A percentile compares a stretch with the other conserved stretches of the same genome.
Evolutionary conservation across 805 yeast genomes (phyloP).

Genomic region (Scheffersomyces spartinae): DNA sequence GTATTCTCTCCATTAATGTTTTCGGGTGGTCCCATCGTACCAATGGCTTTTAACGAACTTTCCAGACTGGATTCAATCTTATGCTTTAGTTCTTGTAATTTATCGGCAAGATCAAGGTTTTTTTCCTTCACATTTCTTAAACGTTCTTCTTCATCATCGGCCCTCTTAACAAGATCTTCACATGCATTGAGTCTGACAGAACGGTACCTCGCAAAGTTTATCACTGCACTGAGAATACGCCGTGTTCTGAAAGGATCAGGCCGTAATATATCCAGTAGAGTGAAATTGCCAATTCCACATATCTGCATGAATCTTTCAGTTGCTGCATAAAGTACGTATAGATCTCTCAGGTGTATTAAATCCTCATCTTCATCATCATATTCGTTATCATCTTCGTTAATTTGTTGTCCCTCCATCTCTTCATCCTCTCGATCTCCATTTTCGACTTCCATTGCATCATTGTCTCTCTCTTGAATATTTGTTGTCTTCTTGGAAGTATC

Average conservation of each 20-base stretch:
- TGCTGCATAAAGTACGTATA: too few species aligned
- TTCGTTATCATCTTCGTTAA: constrained; percentile 17
- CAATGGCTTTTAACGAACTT: too few species aligned
- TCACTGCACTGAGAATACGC: constrained; percentile 29
- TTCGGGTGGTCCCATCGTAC: constrained; percentile 2
- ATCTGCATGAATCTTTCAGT: constrained; percentile 23
- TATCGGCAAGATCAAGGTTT: constrained; percentile 5
- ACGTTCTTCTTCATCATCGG: constrained; percentile 14
- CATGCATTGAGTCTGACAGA: constrained; percentile 22
- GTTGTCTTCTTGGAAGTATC: constrained; percentile 8
- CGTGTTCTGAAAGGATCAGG: constrained; percentile 27
- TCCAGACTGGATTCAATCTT: too few species aligned
- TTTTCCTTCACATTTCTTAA: constrained; percentile 9
- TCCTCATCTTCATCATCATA: constrained; percentile 16
- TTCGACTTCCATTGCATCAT: too few species aligned
- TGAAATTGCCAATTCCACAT: constrained; percentile 27
- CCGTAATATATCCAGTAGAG: constrained; percentile 23
- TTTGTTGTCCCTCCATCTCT: too few species aligned
- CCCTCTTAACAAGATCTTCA: constrained; percentile 21
- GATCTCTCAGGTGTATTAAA: too few species aligned
- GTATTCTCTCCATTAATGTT: constrained; percentile 9
- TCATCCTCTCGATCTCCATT: too few species aligned
- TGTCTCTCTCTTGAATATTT: constrained; percentile 4
- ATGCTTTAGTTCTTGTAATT: constrained; percentile 9
- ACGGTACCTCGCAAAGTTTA: constrained; percentile 29